Conservation (phyloP, 2,329 filamentous ascomycete species). For the Venturiaceae sp. region DNA sequence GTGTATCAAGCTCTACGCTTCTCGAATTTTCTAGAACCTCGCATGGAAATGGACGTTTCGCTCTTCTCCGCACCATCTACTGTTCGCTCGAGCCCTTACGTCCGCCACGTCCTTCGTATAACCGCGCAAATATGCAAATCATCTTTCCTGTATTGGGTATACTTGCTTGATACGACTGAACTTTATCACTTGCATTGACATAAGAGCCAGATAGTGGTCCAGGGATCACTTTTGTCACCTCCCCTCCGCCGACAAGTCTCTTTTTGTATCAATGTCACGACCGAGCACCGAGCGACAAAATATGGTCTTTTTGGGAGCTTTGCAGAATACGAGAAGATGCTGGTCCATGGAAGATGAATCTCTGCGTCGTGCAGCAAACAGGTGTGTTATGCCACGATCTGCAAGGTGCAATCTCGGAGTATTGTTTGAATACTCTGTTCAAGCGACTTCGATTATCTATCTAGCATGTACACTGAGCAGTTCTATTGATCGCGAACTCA, state of each 20-base stretch:
- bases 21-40: not conserved
- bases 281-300: not conserved
- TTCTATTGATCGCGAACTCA: too few species aligned
- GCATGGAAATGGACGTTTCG: not conserved
- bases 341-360: not conserved
- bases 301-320: not conserved
- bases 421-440: too few species aligned
- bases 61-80: not conserved
- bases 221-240: not conserved
- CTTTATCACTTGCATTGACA: not conserved
- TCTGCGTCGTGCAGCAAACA: not conserved
- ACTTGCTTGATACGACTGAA: not conserved
- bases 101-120: not conserved
- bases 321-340: not conserved
- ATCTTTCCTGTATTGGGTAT: not conserved
- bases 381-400: too few species aligned
- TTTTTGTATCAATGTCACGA: not conserved
- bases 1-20: too few species aligned
- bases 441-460: too few species aligned
- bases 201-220: not conserved
- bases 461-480: too few species aligned
- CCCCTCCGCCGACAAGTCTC: not conserved
- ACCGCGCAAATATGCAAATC: not conserved
- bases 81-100: not conserved
- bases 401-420: too few species aligned